Evolutionary conservation across 139 green algal genomes (phyloP).

Genomic region (Chlamydomonas incerta): DNA sequence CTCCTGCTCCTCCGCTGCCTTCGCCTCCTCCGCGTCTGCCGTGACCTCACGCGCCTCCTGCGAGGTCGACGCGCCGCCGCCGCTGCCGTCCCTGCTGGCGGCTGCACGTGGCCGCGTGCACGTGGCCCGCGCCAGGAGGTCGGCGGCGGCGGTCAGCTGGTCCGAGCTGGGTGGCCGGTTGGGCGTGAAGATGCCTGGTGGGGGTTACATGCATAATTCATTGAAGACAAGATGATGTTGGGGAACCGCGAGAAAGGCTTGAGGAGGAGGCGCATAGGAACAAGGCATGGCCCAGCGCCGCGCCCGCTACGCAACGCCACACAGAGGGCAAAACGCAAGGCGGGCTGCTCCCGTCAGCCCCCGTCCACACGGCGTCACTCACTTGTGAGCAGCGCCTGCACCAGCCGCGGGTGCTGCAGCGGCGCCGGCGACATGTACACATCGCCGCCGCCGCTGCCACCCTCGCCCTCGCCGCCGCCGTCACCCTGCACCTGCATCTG

Average conservation of each 20-base stretch:
- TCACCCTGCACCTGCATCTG: background rate
- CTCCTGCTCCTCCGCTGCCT: background rate
- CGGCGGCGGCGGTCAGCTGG: background rate
- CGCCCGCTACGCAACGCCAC: no score
- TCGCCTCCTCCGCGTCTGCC: background rate
- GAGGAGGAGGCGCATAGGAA: no score
- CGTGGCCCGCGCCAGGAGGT: constrained; percentile 25
- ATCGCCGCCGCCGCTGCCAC: background rate
- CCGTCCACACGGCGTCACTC: background rate
- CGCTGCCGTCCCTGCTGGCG: background rate
- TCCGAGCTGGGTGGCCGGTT: background rate
- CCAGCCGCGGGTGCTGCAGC: constrained; percentile 38
- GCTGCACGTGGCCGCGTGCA: background rate
- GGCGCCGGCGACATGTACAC: background rate
- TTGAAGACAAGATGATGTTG: no score
- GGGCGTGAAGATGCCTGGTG: constrained; percentile 39
- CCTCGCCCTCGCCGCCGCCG: background rate
- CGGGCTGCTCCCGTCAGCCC: no score
- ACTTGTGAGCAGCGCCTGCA: constrained; percentile 34
- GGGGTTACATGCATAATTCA: no score
- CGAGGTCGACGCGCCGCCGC: background rate
- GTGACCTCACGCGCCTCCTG: background rate
- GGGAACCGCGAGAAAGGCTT: no score
- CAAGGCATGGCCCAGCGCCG: no score
- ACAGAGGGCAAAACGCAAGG: no score